Evolutionary conservation across 371 early-diverging fungal species (phyloP).

Genomic region (Mucor sp.): DNA sequence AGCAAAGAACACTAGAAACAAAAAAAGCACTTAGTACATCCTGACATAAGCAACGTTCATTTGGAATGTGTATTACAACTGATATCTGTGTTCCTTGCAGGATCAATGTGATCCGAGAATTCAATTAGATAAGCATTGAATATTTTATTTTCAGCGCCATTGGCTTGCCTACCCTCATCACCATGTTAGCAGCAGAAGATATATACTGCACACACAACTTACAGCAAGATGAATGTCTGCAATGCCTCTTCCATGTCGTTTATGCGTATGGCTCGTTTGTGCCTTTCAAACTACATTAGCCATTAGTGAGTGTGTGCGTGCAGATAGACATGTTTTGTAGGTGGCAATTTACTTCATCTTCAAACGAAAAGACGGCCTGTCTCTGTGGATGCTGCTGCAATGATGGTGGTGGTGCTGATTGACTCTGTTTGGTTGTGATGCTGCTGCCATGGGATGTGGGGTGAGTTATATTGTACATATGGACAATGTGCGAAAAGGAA

Average conservation of each 20-base stretch:
- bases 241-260: slow-evolving; percentile 20
- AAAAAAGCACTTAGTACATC: not conserved
- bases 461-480: not conserved
- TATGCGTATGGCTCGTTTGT: slow-evolving; percentile 7
- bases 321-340: not conserved
- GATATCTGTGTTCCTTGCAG: slow-evolving; percentile 37
- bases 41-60: not conserved
- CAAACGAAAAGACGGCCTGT: not conserved
- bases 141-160: slow-evolving; percentile 27
- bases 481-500: not conserved
- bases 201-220: not conserved
- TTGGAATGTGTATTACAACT: slow-evolving; percentile 21
- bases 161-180: slow-evolving; percentile 28
- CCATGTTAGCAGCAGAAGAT: not conserved
- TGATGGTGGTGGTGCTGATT: not conserved
- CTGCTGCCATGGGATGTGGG: not conserved
- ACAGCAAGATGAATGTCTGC: slow-evolving; percentile 18
- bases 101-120: slow-evolving; percentile 40
- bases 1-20: slow-evolving; percentile 33
- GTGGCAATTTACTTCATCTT: slow-evolving; percentile 1
- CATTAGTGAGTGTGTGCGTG: not conserved
- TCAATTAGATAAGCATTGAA: slow-evolving; percentile 35
- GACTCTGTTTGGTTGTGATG: not conserved
- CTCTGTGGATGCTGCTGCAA: not conserved
- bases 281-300: slow-evolving; percentile 10